Evolutionary conservation across 352 stramenopile species (phyloP), one percentile per base, ranked within the genome.

Genomic region (Globisporangium splendens): DNA sequence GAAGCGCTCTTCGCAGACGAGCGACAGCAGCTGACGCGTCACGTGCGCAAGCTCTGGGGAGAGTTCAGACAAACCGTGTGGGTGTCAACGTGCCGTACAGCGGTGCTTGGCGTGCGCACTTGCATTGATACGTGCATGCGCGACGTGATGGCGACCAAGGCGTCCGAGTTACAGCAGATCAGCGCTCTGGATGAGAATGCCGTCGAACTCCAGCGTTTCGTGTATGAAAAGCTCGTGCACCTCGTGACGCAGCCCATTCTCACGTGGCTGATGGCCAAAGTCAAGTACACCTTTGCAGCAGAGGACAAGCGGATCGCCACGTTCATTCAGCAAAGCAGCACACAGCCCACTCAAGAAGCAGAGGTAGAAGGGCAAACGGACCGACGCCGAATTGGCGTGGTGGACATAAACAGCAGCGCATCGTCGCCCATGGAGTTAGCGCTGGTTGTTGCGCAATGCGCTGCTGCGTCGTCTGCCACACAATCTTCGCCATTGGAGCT

Each of bases 1-100:
- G 77, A 87, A 47, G 66, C 66, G n/a, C 50, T 85, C 22, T 77
- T 85, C 18, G 66, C 69, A 0, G 71, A 84, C 50, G 75, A 80
- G 2, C 62, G 61, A 4, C 70, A 82, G 49, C 56, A 52, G 0
- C 60, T 70, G 1, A 70, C 73, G 18, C 66, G 67, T 20, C 67
- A 75, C 44, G 50, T 83, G 22, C 72, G 65, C 50, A 72, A 66
- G 31, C 77, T 87, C 49, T 83, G 70, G 68, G 65, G 77, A 13
- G 77, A 85, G 41, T 72, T 85, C 39, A 77, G 76, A 44, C 63
- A 66, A 33, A 77, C 69, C 31, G 65, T 83, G 24, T 66, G 63
- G 12, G 51, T 64, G 0, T 57, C 63, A 1, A 22, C 62, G n/a
- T 64, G 49, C n/a, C 44, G 56, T n/a, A 43, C 61, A 18, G 28